phyloP scores from a whole-genome alignment of 495 filamentous ascomycete genomes.

The Aspergillus ellipticus region DNA sequence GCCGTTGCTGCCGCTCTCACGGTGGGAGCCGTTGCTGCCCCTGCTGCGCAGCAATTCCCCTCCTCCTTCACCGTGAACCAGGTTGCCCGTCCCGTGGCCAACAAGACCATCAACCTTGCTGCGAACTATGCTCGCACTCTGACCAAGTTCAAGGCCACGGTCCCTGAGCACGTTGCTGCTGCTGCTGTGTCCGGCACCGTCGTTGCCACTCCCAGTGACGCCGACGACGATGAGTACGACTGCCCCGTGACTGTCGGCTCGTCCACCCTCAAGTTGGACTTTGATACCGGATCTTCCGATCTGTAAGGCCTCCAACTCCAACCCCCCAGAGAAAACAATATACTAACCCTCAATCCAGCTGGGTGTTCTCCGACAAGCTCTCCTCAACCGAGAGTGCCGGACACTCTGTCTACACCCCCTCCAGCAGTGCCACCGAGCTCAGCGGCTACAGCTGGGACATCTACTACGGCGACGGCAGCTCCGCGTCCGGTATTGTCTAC shows the following conservation, averaged over 20 bases:
- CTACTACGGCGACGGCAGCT: constrained; percentile 67
- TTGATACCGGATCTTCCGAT: constrained; percentile 76
- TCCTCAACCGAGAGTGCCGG: constrained; percentile 45
- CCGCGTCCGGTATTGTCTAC: constrained; percentile 64
- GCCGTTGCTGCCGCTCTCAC: no score
- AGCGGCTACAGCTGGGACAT: constrained; percentile 60
- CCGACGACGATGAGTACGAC: constrained; percentile 61
- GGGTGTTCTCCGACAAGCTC: constrained; percentile 52
- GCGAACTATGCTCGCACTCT: constrained; percentile 37
- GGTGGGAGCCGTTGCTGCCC: no score
- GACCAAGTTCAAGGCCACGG: constrained; percentile 41
- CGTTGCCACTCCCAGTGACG: constrained; percentile 50
- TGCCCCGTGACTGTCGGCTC: constrained; percentile 63
- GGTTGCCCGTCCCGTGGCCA: constrained; percentile 22
- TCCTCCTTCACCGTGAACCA: constrained; percentile 46
- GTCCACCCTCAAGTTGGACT: constrained; percentile 60
- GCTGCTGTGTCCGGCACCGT: constrained; percentile 48
- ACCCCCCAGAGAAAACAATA: no score
- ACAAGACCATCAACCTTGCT: constrained; percentile 32
- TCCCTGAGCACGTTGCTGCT: constrained; percentile 39
- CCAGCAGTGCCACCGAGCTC: constrained; percentile 45
- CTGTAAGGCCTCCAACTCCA: no score
- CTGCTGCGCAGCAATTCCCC: no score
- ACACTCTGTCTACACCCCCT: constrained; percentile 61
- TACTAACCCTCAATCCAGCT: constrained; percentile 29